Base-by-base conservation (phyloP, 768 basidiomycete species). In the Pilatotrama ljubarskyi region DNA sequence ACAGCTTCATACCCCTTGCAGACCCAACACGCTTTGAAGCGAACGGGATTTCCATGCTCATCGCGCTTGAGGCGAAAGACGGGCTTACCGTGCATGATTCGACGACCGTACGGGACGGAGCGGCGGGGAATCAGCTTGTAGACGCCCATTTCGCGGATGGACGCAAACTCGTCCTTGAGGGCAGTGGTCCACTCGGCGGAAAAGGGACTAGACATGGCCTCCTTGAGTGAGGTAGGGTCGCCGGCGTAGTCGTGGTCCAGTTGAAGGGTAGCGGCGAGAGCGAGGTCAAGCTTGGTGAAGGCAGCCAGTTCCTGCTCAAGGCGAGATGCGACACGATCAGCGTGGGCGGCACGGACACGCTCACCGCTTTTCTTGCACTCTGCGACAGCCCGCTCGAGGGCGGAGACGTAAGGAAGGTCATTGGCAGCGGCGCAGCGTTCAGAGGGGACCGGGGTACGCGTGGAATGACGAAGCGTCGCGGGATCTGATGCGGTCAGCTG, bases 1-100 rank as follows among this genome's bases (percentile, higher is more conserved):
- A 75, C 62, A 51, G 80, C 78, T 24, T 76, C 63, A 63, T 71
- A 78, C 0, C 82, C 80, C 55, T 76, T 73, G 25, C 78, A 74
- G 0, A 83, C 77, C 20, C 75, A 70, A 0, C 74, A 67, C 0
- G 73, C 75, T 59, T 81, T 81, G 61, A 49, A 22, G 1, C 50
- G 29, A 11, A 43, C 41, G 8, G 72, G 72, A 1, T 59, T 62
- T 17, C 64, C 63, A 35, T 32, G 46, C 15, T 44, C 48, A 48
- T 72, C 62, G 32, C 61, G 49, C 51, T 75, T 75, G 18, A 64
- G 36, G 6, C 58, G 54, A 59, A 66, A 74, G 13, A 73, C 72
- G 68, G 70, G 70, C 22, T 54, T 51, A 9, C 55, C 40, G 15
- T 49, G 38, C 51, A 63, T 53, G 22, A 58, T 22, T 3, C 37